phyloP scores from a whole-genome alignment of 495 filamentous ascomycete genomes.

The Hypoxylon lenormandii region DNA sequence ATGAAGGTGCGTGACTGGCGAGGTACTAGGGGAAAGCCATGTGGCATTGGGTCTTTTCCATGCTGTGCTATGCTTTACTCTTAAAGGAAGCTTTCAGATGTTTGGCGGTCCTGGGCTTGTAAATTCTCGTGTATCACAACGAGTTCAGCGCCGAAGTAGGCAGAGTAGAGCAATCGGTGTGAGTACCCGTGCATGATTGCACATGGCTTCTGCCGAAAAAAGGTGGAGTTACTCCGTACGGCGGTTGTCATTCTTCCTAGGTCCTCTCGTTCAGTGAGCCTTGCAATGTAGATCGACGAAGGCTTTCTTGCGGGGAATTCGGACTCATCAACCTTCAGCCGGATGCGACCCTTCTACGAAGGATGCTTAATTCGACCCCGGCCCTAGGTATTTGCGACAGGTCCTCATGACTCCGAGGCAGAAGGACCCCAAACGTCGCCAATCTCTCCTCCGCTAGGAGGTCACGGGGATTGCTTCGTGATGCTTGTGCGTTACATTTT shows the following conservation, averaged over 20 bases:
- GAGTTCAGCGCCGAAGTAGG: constrained; percentile 34
- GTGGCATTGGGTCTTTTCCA: neutral
- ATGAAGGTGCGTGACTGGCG: constrained; percentile 13
- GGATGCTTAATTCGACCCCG: constrained; percentile 39
- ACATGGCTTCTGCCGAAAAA: constrained; percentile 39
- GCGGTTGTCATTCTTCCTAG: constrained; percentile 12
- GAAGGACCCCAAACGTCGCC: constrained; percentile 20
- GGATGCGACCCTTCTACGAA: constrained; percentile 44
- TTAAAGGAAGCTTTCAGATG: constrained; percentile 4
- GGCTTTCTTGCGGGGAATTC: constrained; percentile 32
- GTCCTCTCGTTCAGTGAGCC: constrained; percentile 20
- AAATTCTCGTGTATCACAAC: constrained; percentile 24
- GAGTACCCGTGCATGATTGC: constrained; percentile 31
- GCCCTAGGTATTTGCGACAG: constrained; percentile 17
- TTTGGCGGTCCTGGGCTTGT: constrained; percentile 5
- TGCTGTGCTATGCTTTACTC: neutral
- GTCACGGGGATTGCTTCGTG: constrained; percentile 38
- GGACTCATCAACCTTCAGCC: constrained; percentile 38
- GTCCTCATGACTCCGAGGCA: constrained; percentile 28
- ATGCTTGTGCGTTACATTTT: constrained; percentile 39
- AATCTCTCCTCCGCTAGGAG: constrained; percentile 21
- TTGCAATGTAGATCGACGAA: constrained; percentile 38
- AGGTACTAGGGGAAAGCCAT: neutral
- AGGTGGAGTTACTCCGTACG: constrained; percentile 35
- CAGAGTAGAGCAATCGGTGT: constrained; percentile 31